Conservation (phyloP, 306 rosid species). For the Morella rubra region DNA sequence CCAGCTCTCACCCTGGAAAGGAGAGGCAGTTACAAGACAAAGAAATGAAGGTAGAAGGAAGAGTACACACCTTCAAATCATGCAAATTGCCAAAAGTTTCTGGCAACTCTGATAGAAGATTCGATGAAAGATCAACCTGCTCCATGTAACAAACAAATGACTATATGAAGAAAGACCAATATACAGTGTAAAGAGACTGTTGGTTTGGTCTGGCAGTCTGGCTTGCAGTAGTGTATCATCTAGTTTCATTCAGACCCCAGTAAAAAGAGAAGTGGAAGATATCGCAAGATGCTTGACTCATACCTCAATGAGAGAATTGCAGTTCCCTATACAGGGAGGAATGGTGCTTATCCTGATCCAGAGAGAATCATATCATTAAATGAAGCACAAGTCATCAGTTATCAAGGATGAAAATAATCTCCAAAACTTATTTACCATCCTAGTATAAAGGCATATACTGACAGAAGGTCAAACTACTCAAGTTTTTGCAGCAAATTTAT, state of each 20-base stretch:
- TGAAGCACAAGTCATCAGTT: neutral
- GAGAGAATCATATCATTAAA: neutral
- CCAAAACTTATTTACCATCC: neutral
- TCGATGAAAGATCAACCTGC: conserved; percentile 84
- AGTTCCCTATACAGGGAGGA: conserved; percentile 56
- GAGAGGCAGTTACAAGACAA: neutral
- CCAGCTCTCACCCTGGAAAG: neutral
- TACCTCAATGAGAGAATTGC: conserved; percentile 86
- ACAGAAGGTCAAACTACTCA: neutral
- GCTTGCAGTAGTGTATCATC: conserved; percentile 12
- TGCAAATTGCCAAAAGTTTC: conserved; percentile 62
- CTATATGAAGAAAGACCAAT: conserved; percentile 12
- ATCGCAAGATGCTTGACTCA: conserved; percentile 8
- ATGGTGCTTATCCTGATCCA: conserved; percentile 63
- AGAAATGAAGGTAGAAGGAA: neutral
- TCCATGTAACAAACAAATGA: conserved; percentile 11
- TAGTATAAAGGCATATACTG: too few species aligned
- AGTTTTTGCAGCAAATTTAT: neutral
- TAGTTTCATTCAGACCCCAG: neutral
- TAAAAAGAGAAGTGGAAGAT: neutral
- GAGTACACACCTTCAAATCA: conserved; percentile 63
- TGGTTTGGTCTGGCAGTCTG: neutral
- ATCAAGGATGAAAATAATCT: neutral
- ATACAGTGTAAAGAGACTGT: neutral
- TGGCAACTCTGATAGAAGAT: conserved; percentile 73